Conservation (phyloP, 1,284 basidiomycete genomes). For the Tremellales sp. region DNA sequence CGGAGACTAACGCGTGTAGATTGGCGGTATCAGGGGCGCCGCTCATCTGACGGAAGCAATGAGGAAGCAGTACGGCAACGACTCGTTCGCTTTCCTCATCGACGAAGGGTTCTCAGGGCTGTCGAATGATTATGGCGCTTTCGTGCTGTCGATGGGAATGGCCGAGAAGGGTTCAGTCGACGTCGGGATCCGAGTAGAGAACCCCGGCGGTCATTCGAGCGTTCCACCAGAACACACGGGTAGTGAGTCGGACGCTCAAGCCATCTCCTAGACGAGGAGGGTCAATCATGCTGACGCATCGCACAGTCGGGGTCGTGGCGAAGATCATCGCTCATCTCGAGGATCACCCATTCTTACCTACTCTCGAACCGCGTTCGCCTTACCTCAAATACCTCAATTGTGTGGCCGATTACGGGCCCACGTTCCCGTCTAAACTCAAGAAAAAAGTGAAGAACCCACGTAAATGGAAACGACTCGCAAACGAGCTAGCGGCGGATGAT, state of each 20-base stretch:
- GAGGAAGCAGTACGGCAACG: slow-evolving; percentile 43
- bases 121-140: slow-evolving; percentile 38
- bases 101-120: slow-evolving; percentile 52
- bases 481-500: slow-evolving; percentile 35
- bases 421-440: slow-evolving; percentile 41
- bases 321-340: slow-evolving; percentile 43
- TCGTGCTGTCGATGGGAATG: slow-evolving; percentile 48
- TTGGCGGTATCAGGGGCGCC: slow-evolving; percentile 47
- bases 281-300: background rate
- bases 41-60: slow-evolving; percentile 36
- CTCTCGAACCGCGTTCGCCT: slow-evolving; percentile 44
- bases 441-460: slow-evolving; percentile 37
- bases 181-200: slow-evolving; percentile 43
- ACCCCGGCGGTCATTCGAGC: slow-evolving; percentile 45
- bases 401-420: slow-evolving; percentile 49
- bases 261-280: background rate
- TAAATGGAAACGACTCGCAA: slow-evolving; percentile 48
- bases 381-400: slow-evolving; percentile 52
- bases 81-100: slow-evolving; percentile 49
- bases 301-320: slow-evolving; percentile 46
- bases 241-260: slow-evolving; percentile 29
- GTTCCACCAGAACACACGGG: slow-evolving; percentile 47
- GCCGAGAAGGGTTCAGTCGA: slow-evolving; percentile 52
- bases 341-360: slow-evolving; percentile 40
- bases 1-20: slow-evolving; percentile 17